Evolutionary conservation across 108 stramenopile species (phyloP).

Genomic region (Pinguiococcus pyrenoidosus): DNA sequence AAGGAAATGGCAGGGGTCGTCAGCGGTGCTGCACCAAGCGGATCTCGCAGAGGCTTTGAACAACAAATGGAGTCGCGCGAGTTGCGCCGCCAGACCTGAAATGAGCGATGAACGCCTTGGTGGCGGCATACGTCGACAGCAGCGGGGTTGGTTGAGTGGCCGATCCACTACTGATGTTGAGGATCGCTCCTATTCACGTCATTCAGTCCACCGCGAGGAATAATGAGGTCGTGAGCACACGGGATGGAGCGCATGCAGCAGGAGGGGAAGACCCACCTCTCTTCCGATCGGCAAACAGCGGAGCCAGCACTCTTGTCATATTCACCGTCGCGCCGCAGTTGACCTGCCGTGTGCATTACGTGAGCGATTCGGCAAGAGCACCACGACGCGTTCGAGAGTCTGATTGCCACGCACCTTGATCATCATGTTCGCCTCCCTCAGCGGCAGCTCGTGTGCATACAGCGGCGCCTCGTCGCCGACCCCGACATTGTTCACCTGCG

Average conservation of each 20-base stretch:
- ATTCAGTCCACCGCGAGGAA: too few relatives aligned
- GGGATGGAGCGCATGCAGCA: background rate
- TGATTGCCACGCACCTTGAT: too few relatives aligned
- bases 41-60: too few relatives aligned
- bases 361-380: too few relatives aligned
- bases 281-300: background rate
- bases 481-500: background rate
- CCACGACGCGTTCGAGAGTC: too few relatives aligned
- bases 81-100: too few relatives aligned
- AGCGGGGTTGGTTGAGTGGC: background rate
- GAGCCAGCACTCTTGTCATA: background rate
- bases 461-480: background rate
- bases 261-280: too few relatives aligned
- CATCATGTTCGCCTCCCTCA: background rate
- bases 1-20: too few relatives aligned
- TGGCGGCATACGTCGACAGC: background rate
- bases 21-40: too few relatives aligned
- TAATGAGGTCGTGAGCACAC: background rate
- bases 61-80: too few relatives aligned
- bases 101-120: background rate
- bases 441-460: background rate
- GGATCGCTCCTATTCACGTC: background rate
- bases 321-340: background rate
- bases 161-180: background rate
- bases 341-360: too few relatives aligned